A percentile compares a stretch with the other conserved stretches of the same genome.
Evolutionary conservation across 208 protist genomes (phyloP).

Genomic region (Leptomonas seymouri): DNA sequence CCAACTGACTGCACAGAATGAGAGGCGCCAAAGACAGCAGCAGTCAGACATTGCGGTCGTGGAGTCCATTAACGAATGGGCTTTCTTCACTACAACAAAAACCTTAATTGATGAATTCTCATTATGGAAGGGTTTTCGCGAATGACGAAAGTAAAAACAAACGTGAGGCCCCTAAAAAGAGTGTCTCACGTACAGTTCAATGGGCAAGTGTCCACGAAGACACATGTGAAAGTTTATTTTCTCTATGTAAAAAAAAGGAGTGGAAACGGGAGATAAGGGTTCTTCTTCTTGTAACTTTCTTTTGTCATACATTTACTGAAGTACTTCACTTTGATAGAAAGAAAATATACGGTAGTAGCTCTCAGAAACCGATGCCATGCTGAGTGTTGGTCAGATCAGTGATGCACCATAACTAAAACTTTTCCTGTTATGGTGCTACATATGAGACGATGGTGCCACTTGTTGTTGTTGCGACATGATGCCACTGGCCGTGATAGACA

Average conservation of each 20-base stretch:
- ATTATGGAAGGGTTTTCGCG: too few relatives aligned
- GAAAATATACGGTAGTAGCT: not conserved
- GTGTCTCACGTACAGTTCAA: too few relatives aligned
- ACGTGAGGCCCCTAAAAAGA: too few relatives aligned
- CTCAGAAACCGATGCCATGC: too few relatives aligned
- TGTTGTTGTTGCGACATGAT: too few relatives aligned
- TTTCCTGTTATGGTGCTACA: too few relatives aligned
- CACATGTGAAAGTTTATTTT: not conserved
- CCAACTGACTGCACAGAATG: not conserved
- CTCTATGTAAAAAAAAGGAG: not conserved
- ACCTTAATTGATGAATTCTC: not conserved
- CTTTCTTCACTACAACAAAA: not conserved
- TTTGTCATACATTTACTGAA: slow-evolving; percentile 2
- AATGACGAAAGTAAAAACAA: too few relatives aligned
- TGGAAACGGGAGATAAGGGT: not conserved
- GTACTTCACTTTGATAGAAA: not conserved
- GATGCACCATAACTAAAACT: too few relatives aligned
- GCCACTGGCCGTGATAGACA: too few relatives aligned
- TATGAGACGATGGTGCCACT: too few relatives aligned
- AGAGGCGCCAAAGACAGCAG: not conserved
- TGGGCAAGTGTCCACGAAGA: too few relatives aligned
- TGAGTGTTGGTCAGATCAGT: too few relatives aligned
- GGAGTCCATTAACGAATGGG: not conserved
- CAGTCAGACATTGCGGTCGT: not conserved
- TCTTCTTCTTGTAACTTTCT: not conserved